Conservation (phyloP, 305 asterid genomes). For the Andrographis paniculata region DNA sequence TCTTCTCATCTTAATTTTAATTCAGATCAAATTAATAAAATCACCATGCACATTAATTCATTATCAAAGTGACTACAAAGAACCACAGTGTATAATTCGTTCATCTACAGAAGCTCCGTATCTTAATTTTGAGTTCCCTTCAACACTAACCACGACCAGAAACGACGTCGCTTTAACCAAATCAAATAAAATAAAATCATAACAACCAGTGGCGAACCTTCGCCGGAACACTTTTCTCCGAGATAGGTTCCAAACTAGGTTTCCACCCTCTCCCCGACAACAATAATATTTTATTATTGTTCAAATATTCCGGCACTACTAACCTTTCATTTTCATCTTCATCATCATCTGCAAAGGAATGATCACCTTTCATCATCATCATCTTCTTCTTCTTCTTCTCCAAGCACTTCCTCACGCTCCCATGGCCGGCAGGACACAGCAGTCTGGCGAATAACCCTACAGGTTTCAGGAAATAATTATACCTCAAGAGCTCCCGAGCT, state of each 20-base stretch:
- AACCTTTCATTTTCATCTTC: constrained; percentile 35
- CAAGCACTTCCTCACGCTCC: constrained; percentile 1
- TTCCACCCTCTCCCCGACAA: constrained; percentile 86
- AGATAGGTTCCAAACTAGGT: constrained; percentile 80
- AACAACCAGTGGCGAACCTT: constrained; percentile 41
- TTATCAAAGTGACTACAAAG: too few relatives aligned
- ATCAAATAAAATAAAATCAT: neutral
- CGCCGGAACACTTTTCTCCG: constrained; percentile 39
- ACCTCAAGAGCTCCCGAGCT: constrained; percentile 30
- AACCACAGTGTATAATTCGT: too few relatives aligned
- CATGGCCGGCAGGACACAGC: too few relatives aligned
- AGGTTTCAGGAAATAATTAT: too few relatives aligned
- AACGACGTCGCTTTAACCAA: too few relatives aligned
- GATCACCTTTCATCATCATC: constrained; percentile 20
- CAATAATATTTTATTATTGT: too few relatives aligned
- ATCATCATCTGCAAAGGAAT: constrained; percentile 20
- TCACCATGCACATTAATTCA: too few relatives aligned
- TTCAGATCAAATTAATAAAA: too few relatives aligned
- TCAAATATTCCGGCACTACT: constrained; percentile 51
- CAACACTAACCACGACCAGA: too few relatives aligned
- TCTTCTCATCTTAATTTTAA: too few relatives aligned
- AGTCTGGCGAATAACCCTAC: too few relatives aligned
- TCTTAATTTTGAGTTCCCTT: neutral
- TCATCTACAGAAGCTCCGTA: too few relatives aligned
- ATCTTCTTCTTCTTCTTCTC: constrained; percentile 9